phyloP scores from a whole-genome alignment of 306 rosid species.

The Malus orientalis region DNA sequence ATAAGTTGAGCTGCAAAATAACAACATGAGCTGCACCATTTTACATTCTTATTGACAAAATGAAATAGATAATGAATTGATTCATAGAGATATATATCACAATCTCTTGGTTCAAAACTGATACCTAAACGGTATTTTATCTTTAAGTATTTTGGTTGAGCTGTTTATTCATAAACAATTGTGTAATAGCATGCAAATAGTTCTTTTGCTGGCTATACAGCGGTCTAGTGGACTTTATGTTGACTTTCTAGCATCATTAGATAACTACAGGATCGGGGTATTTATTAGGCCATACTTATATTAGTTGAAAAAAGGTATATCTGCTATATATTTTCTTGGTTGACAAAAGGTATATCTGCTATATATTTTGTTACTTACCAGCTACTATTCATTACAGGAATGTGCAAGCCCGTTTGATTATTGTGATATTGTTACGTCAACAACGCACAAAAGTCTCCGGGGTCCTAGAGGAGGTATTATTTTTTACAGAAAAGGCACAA shows the following conservation, averaged over 20 bases:
- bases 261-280: background rate
- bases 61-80: background rate
- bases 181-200: background rate
- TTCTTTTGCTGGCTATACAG: background rate
- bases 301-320: background rate
- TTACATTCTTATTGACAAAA: background rate
- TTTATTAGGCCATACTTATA: background rate
- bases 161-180: background rate
- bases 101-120: background rate
- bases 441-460: conserved; percentile 97
- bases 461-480: conserved; percentile 99
- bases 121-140: background rate
- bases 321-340: too few species aligned
- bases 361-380: background rate
- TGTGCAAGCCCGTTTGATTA: conserved; percentile 82
- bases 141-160: background rate
- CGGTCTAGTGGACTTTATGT: background rate
- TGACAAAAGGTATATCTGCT: background rate
- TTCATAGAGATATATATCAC: background rate
- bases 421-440: conserved; percentile 94
- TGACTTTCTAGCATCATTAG: background rate
- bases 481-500: conserved; percentile 74
- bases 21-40: background rate
- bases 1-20: background rate
- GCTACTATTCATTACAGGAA: conserved; percentile 43